Evolutionary conservation across 2,329 filamentous ascomycete species (phyloP).

Genomic region (Aaosphaeria arxii): DNA sequence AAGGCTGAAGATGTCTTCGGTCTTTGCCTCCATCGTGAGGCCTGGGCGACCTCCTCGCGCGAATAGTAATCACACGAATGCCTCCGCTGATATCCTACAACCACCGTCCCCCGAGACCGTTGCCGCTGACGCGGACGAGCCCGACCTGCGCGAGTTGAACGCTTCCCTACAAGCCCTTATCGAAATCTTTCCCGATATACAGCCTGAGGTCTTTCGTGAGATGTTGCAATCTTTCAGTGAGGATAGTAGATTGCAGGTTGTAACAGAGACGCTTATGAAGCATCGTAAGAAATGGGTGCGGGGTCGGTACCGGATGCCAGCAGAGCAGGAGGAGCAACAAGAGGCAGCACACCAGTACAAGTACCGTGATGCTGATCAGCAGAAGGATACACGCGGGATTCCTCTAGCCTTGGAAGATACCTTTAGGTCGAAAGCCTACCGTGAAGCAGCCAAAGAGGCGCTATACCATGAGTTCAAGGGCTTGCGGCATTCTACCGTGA

Average conservation of each 20-base stretch:
- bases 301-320: slow-evolving; percentile 54
- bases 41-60: slow-evolving; percentile 17
- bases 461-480: slow-evolving; percentile 74
- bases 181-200: slow-evolving; percentile 75
- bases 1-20: slow-evolving; percentile 24
- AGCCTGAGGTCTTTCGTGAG: slow-evolving; percentile 78
- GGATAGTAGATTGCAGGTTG: slow-evolving; percentile 72
- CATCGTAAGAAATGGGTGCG: slow-evolving; percentile 68
- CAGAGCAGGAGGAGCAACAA: slow-evolving; percentile 33
- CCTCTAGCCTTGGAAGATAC: slow-evolving; percentile 58
- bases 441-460: slow-evolving; percentile 64
- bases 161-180: slow-evolving; percentile 65
- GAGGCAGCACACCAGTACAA: slow-evolving; percentile 29
- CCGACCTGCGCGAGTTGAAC: slow-evolving; percentile 69
- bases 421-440: slow-evolving; percentile 67
- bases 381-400: slow-evolving; percentile 28
- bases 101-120: background rate
- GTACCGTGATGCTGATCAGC: slow-evolving; percentile 27
- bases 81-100: background rate
- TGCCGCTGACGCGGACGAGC: slow-evolving; percentile 44
- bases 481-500: slow-evolving; percentile 69
- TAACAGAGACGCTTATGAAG: slow-evolving; percentile 74
- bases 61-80: slow-evolving; percentile 6
- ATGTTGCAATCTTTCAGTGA: slow-evolving; percentile 73
- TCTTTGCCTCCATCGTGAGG: slow-evolving; percentile 35